Evolutionary conservation across 331 rosid species (phyloP).

Genomic region (Cydonia oblonga): DNA sequence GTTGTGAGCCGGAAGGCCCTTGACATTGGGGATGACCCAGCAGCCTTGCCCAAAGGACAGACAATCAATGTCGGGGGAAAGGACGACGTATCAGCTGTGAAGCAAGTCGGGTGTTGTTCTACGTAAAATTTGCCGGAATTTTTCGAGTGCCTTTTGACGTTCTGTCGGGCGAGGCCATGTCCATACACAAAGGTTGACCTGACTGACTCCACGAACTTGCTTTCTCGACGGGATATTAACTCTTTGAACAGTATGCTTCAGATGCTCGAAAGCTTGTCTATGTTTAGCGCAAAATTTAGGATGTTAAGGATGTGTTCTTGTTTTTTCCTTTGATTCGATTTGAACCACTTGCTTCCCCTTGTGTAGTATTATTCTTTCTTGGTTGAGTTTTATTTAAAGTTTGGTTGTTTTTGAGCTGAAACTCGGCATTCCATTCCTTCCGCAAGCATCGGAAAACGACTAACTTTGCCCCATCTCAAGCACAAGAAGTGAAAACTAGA

Average conservation of each 20-base stretch:
- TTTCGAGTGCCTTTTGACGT: conserved; percentile 3
- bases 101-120: conserved; percentile 70
- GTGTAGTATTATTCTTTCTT: conserved; percentile 8
- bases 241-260: conserved; percentile 13
- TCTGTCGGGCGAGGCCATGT: conserved; percentile 20
- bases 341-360: conserved; percentile 1
- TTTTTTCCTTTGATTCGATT: conserved; percentile 11
- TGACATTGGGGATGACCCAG: conserved; percentile 62
- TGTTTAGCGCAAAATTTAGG: conserved; percentile 16
- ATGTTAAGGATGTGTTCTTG: background rate
- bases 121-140: conserved; percentile 17
- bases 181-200: conserved; percentile 17
- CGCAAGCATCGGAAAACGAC: background rate
- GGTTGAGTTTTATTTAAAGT: background rate
- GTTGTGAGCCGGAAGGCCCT: conserved; percentile 67
- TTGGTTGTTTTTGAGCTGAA: background rate
- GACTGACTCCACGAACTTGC: conserved; percentile 11
- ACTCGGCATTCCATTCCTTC: no score
- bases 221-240: conserved; percentile 18
- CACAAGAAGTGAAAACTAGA: background rate
- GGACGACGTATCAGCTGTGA: conserved; percentile 70
- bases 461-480: background rate
- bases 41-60: conserved; percentile 67
- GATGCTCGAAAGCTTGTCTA: conserved; percentile 20
- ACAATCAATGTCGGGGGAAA: conserved; percentile 53